Base-by-base conservation (phyloP, 2,329 filamentous ascomycete genomes). In the Pseudocercospora crystallina region DNA sequence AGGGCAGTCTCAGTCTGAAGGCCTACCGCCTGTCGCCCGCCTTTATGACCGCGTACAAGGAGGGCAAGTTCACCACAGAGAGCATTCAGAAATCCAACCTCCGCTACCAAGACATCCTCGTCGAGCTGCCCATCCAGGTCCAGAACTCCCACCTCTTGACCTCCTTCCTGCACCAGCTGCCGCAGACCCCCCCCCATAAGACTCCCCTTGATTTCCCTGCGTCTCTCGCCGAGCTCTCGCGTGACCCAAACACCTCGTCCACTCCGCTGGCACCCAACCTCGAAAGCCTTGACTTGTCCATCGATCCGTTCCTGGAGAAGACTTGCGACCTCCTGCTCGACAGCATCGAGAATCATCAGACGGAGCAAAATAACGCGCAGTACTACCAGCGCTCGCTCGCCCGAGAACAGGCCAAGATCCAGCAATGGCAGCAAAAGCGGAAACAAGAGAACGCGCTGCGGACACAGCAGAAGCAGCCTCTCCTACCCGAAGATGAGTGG, bases 301-400 rank as follows among this genome's bases (percentile, higher is more conserved):
- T 97, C 73, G 94, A 99, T 71, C 94, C 94, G 30, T 96, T 95
- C 80, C 84, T 99, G 41, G 92, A 97, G 81, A 96, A 96, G 83
- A 96, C 92, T 45, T 96, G 90, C 76, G 92, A 99, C 69, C 83
- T 96, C 61, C 83, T 99, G 50, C 84, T 97, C 57, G 94, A 99
- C 69, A 90, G 87, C 78, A 96, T 99, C 71, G 94, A 99, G 79
- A 87, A 87, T 49, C 94, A 99, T 79, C 94, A 97, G 77, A 96
- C 91, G 54, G 94, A 99, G 75, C 87, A 95, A 71, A 97, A 97
- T 84, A 99, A 99, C 82, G 94, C 95, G 78, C 91, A 96, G 74
- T 89, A 87, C 81, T 96, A 96, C 79, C 90, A 96, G 77, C 84
- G 94, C 66, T 90, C 95, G 68, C 81, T 97, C 51, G 87, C 86